A percentile compares a stretch with the other conserved stretches of the same genome.
phyloP scores from a whole-genome alignment of 1,139 yeast genomes.

The Kodamaea plutei region DNA sequence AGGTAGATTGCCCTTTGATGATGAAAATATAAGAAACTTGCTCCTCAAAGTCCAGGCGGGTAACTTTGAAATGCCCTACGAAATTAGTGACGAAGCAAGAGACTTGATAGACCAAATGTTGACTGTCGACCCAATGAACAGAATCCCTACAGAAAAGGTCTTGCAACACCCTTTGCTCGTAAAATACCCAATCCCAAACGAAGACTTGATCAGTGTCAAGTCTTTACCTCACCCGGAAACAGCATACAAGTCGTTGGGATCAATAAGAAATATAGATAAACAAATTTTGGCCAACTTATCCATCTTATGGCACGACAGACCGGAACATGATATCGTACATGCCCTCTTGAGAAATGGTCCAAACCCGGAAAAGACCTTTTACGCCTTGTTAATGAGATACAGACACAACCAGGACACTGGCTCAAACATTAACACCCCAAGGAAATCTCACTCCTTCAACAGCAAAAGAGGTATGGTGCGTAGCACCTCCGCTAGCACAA shows the following conservation, averaged over 20 bases:
- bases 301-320: constrained; percentile 71
- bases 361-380: constrained; percentile 72
- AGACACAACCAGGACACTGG: constrained; percentile 44
- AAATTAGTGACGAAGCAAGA: constrained; percentile 59
- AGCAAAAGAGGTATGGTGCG: constrained; percentile 20
- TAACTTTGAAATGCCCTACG: constrained; percentile 66
- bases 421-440: constrained; percentile 14
- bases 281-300: constrained; percentile 65
- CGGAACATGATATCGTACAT: constrained; percentile 50
- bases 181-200: constrained; percentile 55
- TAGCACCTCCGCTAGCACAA: constrained; percentile 14
- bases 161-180: constrained; percentile 69
- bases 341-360: constrained; percentile 55
- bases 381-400: constrained; percentile 58
- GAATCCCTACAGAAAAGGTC: constrained; percentile 76
- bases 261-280: constrained; percentile 50
- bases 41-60: constrained; percentile 75
- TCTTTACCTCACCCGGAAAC: constrained; percentile 64
- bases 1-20: constrained; percentile 80
- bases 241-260: constrained; percentile 46
- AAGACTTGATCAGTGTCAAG: constrained; percentile 47
- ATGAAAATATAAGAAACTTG: constrained; percentile 68
- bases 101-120: constrained; percentile 72
- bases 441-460: constrained; percentile 16
- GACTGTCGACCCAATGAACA: constrained; percentile 69